phyloP scores from a whole-genome alignment of 768 basidiomycete genomes.

The Clavulina sp. region DNA sequence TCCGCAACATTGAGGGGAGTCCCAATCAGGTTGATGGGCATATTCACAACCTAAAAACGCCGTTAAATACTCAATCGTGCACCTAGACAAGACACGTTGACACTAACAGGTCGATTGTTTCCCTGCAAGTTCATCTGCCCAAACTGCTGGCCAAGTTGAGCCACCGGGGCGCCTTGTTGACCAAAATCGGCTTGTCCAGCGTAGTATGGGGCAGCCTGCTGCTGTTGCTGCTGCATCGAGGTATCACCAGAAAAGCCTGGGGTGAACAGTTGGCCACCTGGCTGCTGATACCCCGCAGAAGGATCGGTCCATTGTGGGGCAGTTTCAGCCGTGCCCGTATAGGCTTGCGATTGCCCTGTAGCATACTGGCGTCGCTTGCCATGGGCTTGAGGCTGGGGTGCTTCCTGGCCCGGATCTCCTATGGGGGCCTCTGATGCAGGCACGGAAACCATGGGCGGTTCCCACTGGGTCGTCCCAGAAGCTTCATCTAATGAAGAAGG shows the following conservation, averaged over 20 bases:
- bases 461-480: conserved; percentile 80
- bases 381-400: no score
- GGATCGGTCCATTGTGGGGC: conserved; percentile 23
- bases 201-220: conserved; percentile 28
- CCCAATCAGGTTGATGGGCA: conserved; percentile 83
- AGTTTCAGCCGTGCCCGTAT: conserved; percentile 35
- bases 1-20: conserved; percentile 84
- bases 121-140: conserved; percentile 65
- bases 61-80: not conserved
- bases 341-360: conserved; percentile 80
- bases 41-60: conserved; percentile 31
- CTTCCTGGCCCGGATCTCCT: conserved; percentile 18
- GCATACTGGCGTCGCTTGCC: conserved; percentile 83
- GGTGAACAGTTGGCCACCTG: conserved; percentile 53
- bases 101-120: conserved; percentile 37
- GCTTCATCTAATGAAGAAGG: conserved; percentile 44
- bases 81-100: not conserved
- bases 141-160: conserved; percentile 68
- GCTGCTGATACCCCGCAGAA: conserved; percentile 11
- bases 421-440: conserved; percentile 13
- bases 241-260: conserved; percentile 39
- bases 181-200: conserved; percentile 24
- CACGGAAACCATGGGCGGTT: conserved; percentile 39
- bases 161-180: conserved; percentile 21
- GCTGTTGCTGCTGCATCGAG: conserved; percentile 28